phyloP scores from a whole-genome alignment of 805 yeast species.

The Metschnikowia henanensis region DNA sequence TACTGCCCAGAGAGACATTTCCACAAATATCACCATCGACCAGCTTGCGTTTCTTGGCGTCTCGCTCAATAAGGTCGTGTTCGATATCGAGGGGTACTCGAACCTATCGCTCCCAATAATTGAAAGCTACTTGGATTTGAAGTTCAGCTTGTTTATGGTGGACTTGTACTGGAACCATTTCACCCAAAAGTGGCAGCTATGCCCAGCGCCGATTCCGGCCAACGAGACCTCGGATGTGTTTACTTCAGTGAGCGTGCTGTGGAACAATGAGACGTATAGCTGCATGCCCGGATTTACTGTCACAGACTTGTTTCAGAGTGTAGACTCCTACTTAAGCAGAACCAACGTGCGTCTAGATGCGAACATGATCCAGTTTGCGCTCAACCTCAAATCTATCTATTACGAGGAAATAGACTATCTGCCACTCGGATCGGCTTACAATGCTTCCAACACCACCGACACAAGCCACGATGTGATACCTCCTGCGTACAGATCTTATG shows the following conservation, averaged over 20 bases:
- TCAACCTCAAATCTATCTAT: conserved; percentile 34
- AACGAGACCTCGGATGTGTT: conserved; percentile 24
- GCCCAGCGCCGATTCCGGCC: conserved; percentile 46
- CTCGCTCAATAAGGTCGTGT: conserved; percentile 28
- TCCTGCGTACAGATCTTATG: conserved; percentile 1
- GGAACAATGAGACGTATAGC: conserved; percentile 27
- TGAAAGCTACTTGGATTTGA: conserved; percentile 15
- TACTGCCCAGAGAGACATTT: conserved; percentile 38
- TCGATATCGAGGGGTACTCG: conserved; percentile 31
- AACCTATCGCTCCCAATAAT: conserved; percentile 9
- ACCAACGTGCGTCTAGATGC: conserved; percentile 37
- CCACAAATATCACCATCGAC: conserved; percentile 31
- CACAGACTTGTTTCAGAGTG: conserved; percentile 20
- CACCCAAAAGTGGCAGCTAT: conserved; percentile 49
- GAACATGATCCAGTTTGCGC: conserved; percentile 31
- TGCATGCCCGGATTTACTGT: conserved; percentile 34
- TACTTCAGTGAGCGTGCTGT: conserved; percentile 17
- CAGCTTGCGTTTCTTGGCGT: conserved; percentile 34
- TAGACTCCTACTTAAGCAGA: conserved; percentile 20
- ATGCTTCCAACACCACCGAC: background rate
- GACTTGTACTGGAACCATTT: conserved; percentile 59
- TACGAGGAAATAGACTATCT: background rate
- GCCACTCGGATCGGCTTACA: background rate
- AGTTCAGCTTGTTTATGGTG: conserved; percentile 16
- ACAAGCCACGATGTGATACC: conserved; percentile 1